Base-by-base conservation (phyloP, 768 basidiomycete species). In the Hebeloma cylindrosporum region DNA sequence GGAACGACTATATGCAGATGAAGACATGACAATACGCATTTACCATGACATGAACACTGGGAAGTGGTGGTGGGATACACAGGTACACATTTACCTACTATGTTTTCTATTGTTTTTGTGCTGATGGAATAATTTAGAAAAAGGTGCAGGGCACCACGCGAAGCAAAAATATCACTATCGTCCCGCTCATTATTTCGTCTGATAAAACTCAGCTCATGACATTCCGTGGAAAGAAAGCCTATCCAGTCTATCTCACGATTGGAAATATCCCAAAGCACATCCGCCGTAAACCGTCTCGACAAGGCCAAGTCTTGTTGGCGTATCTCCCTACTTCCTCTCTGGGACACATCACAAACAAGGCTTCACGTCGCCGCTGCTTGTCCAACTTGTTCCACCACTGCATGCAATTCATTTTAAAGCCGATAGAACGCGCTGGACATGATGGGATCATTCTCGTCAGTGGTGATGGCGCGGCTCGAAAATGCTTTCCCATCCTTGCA, bases 51-150 rank as follows among this genome's bases (percentile, higher is more conserved):
- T 78, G 65, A 61, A 75, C 32, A 77, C 73, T 0, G 72, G 69
- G 0, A 61, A 67, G 35, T 79, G 77, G 77, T 78, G 75, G 77
- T 78, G 75, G 74, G 29, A 35, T 7, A 68, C 61, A 3, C 77
- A 78, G 60, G 41, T 60, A 51, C 38, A 16, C n/a, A n/a, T n/a
- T n/a, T n/a, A n/a, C n/a, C n/a, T n/a, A n/a, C n/a, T n/a, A n/a
- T n/a, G n/a, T n/a, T n/a, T n/a, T n/a, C n/a, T n/a, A n/a, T n/a
- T n/a, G n/a, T n/a, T n/a, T n/a, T n/a, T n/a, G n/a, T n/a, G n/a
- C n/a, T n/a, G n/a, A n/a, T n/a, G n/a, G n/a, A n/a, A n/a, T n/a
- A n/a, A n/a, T n/a, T n/a, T n/a, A n/a, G n/a, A n/a, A n/a, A n/a
- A n/a, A n/a, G n/a, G n/a, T n/a, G n/a, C n/a, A n/a, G 43, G 43